Conservation (phyloP, 2,329 filamentous ascomycete genomes). For the Ceratocystis lukuohia region DNA sequence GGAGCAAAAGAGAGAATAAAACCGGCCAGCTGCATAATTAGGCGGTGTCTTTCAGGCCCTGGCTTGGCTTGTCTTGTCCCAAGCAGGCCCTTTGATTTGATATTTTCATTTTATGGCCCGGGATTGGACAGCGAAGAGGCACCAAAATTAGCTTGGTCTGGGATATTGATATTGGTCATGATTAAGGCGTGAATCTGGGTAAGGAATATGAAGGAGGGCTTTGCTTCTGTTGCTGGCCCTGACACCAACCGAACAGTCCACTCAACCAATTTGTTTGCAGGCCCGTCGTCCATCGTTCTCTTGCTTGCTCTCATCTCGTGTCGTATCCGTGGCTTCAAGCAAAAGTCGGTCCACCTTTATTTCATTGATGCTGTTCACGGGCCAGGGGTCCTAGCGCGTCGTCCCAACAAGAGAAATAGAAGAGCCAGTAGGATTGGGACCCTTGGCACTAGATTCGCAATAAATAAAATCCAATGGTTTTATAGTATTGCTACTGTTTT, state of each 20-base stretch:
- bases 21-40: conserved; percentile 3
- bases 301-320: not conserved
- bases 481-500: too few relatives aligned
- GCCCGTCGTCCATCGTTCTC: too few relatives aligned
- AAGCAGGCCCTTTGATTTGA: not conserved
- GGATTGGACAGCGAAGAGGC: too few relatives aligned
- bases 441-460: not conserved
- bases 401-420: conserved; percentile 4
- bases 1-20: not conserved
- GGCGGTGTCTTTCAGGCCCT: not conserved
- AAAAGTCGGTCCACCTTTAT: not conserved
- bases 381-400: conserved; percentile 6
- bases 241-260: not conserved
- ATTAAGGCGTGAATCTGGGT: too few relatives aligned
- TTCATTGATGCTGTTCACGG: not conserved
- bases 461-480: too few relatives aligned
- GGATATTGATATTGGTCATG: not conserved
- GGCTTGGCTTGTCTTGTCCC: too few relatives aligned
- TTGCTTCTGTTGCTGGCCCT: not conserved
- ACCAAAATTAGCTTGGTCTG: not conserved
- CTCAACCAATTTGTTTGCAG: not conserved
- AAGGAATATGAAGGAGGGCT: too few relatives aligned
- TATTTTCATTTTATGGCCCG: too few relatives aligned
- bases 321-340: not conserved
- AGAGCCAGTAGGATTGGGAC: not conserved